Evolutionary conservation across 73 alveolate genomes (phyloP).

Genomic region (Tetrahymena elliotti): DNA sequence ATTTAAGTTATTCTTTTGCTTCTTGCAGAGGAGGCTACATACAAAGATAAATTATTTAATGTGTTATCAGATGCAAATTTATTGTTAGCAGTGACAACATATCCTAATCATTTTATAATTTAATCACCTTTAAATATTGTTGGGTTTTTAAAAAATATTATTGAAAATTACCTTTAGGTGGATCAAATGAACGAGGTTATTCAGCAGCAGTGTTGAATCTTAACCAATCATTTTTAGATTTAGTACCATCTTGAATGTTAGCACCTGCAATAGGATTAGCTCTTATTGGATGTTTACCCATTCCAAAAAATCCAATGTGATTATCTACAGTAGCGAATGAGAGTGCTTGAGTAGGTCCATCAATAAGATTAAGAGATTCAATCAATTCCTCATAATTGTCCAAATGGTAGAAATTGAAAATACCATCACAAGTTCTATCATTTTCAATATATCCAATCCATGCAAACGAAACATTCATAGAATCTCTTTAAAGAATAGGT

Average conservation of each 20-base stretch:
- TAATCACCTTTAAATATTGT: no score
- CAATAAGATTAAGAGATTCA: constrained; percentile 12
- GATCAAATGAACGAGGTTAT: constrained; percentile 14
- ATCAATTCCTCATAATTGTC: neutral
- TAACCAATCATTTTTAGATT: neutral
- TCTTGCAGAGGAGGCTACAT: constrained; percentile 17
- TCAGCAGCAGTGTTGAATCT: constrained; percentile 1
- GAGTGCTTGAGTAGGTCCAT: constrained; percentile 23
- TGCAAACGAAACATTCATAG: constrained; percentile 9
- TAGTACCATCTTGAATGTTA: neutral
- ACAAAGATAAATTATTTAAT: constrained; percentile 11
- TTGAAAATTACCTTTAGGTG: constrained; percentile 8
- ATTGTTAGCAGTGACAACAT: constrained; percentile 29
- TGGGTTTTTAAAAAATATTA: neutral
- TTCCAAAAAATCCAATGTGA: constrained; percentile 23
- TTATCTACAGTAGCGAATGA: constrained; percentile 17
- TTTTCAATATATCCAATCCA: constrained; percentile 23
- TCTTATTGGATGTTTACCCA: constrained; percentile 27
- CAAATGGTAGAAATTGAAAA: constrained; percentile 5
- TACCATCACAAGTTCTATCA: constrained; percentile 18
- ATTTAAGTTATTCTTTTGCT: constrained; percentile 20
- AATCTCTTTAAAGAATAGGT: constrained; percentile 50
- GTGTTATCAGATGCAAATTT: constrained; percentile 20
- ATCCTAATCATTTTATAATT: neutral
- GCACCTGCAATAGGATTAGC: constrained; percentile 7